phyloP scores from a whole-genome alignment of 192 early-diverging fungal species.

The Lobosporangium transversale region DNA sequence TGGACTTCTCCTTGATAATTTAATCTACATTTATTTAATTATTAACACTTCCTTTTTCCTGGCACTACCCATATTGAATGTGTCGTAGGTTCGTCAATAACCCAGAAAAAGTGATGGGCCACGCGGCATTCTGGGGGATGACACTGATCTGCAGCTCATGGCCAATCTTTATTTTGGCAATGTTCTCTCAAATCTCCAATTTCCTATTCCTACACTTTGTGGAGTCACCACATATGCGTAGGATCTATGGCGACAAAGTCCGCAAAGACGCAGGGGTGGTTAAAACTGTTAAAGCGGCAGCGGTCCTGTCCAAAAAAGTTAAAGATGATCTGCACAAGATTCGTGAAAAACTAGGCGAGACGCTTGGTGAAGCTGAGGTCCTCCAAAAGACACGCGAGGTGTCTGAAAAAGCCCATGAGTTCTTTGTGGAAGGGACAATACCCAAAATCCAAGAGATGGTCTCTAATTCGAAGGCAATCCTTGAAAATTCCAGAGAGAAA shows the following conservation, averaged over 20 bases:
- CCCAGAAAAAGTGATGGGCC: constrained; percentile 91
- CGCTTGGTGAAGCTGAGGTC: constrained; percentile 57
- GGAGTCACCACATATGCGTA: constrained; percentile 91
- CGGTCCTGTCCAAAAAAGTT: constrained; percentile 65
- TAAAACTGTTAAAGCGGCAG: constrained; percentile 71
- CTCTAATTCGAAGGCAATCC: constrained; percentile 52
- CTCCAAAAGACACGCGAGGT: constrained; percentile 62
- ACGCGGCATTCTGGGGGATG: constrained; percentile 94
- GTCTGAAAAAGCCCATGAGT: constrained; percentile 64
- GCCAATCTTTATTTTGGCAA: constrained; percentile 82
- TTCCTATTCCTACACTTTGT: constrained; percentile 88
- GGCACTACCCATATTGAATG: background rate
- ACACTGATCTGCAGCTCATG: constrained; percentile 84
- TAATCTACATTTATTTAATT: no score
- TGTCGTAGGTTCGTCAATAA: constrained; percentile 82
- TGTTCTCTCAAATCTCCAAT: constrained; percentile 84
- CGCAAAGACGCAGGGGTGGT: constrained; percentile 85
- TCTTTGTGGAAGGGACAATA: constrained; percentile 69
- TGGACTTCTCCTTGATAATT: no score
- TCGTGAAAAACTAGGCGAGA: constrained; percentile 52
- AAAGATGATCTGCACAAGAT: constrained; percentile 59
- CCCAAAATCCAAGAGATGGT: constrained; percentile 61
- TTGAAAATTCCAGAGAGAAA: constrained; percentile 52
- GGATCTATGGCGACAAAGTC: constrained; percentile 86
- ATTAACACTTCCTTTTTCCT: background rate